Evolutionary conservation across 75 land plant species (phyloP).

Genomic region (Pinus albicaulis): DNA sequence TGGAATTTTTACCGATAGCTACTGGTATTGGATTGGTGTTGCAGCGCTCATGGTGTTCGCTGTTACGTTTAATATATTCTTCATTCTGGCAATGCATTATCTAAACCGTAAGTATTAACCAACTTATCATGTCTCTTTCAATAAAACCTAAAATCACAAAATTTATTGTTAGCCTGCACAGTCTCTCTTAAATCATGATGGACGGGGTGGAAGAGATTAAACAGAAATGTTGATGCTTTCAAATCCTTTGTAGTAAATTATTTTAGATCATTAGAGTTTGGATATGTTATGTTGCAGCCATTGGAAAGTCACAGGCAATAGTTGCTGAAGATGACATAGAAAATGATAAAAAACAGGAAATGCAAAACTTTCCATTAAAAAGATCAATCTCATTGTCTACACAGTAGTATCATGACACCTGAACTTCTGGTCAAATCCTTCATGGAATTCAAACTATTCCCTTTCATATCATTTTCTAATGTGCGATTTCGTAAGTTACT

Average conservation of each 20-base stretch:
- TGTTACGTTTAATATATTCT: slow-evolving; percentile 27
- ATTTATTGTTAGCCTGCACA: too few species aligned
- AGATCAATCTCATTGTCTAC: neutral
- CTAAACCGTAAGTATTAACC: slow-evolving; percentile 26
- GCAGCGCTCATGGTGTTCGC: slow-evolving; percentile 33
- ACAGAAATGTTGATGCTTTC: too few species aligned
- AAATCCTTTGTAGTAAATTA: too few species aligned
- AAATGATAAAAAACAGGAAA: slow-evolving; percentile 21
- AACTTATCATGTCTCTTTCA: neutral
- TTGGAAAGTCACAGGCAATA: slow-evolving; percentile 44
- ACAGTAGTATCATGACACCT: neutral
- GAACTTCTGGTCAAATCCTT: neutral
- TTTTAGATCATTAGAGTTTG: too few species aligned
- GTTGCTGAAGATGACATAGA: slow-evolving; percentile 33
- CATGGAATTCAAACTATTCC: slow-evolving; percentile 17
- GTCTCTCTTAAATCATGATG: too few species aligned
- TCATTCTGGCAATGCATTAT: slow-evolving; percentile 26
- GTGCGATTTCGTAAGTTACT: slow-evolving; percentile 63
- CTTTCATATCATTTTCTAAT: slow-evolving; percentile 55
- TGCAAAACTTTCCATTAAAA: slow-evolving; percentile 6
- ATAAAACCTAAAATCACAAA: too few species aligned
- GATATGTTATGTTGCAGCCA: slow-evolving; percentile 14
- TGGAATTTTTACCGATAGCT: slow-evolving; percentile 20
- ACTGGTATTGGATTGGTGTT: slow-evolving; percentile 45
- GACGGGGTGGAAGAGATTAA: too few species aligned